phyloP scores from a whole-genome alignment of 768 basidiomycete genomes.

The Leucogyrophana mollusca region DNA sequence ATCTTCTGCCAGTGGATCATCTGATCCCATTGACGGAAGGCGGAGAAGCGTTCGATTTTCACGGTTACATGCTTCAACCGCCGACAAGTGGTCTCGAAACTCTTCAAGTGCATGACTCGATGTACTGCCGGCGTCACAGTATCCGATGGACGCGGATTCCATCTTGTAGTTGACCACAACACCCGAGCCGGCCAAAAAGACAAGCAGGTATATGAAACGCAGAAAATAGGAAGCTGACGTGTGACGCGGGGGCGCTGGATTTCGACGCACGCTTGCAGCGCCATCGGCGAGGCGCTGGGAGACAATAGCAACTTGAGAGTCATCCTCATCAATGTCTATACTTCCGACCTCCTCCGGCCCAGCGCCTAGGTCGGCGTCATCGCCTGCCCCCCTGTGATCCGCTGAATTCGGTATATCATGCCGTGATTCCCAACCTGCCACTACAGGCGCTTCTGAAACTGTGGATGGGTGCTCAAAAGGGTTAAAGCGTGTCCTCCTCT shows the following conservation, averaged over 20 bases:
- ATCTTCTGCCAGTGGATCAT: slow-evolving; percentile 26
- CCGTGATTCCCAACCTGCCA: slow-evolving; percentile 5
- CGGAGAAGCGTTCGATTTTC: slow-evolving; percentile 52
- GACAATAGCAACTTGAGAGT: slow-evolving; percentile 30
- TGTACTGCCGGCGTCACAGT: slow-evolving; percentile 63
- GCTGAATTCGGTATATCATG: slow-evolving; percentile 6
- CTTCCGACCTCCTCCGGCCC: slow-evolving; percentile 18
- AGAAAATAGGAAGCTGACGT: slow-evolving; percentile 29
- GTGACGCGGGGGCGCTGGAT: slow-evolving; percentile 11
- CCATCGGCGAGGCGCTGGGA: slow-evolving; percentile 39
- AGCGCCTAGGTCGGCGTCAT: slow-evolving; percentile 16
- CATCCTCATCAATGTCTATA: slow-evolving; percentile 10
- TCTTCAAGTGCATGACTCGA: slow-evolving; percentile 58
- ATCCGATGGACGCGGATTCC: slow-evolving; percentile 73
- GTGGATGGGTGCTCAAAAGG: slow-evolving; percentile 18
- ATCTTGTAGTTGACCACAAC: slow-evolving; percentile 53
- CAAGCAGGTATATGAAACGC: slow-evolving; percentile 41
- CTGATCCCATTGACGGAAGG: slow-evolving; percentile 23
- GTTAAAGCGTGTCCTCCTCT: slow-evolving; percentile 10
- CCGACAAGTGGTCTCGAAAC: slow-evolving; percentile 42
- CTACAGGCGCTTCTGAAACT: slow-evolving; percentile 11
- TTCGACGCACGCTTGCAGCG: slow-evolving; percentile 12
- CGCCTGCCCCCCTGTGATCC: slow-evolving; percentile 6
- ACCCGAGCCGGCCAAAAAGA: slow-evolving; percentile 33
- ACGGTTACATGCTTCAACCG: slow-evolving; percentile 54